Evolutionary conservation across 352 stramenopile species (phyloP).

Genomic region (Phytophthora palmivora): DNA sequence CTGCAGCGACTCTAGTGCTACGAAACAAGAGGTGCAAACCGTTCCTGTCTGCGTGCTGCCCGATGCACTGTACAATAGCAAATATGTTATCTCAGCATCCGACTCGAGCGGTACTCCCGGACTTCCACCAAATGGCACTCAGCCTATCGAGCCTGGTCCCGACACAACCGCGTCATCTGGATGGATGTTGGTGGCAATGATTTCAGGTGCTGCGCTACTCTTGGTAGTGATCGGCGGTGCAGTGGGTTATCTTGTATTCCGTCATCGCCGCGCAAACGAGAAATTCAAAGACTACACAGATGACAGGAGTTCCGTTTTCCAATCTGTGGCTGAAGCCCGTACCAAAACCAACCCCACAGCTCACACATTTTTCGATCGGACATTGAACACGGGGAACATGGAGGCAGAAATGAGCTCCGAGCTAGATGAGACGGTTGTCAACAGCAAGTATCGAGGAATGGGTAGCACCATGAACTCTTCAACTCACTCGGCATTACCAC

Average conservation of each 20-base stretch:
- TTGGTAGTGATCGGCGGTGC: slow-evolving; percentile 30
- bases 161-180: slow-evolving; percentile 13
- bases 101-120: background rate
- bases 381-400: slow-evolving; percentile 32
- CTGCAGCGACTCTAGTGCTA: slow-evolving; percentile 37
- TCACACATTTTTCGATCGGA: slow-evolving; percentile 28
- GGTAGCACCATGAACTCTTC: slow-evolving; percentile 23
- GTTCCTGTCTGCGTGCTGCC: slow-evolving; percentile 43
- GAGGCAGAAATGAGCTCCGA: slow-evolving; percentile 11
- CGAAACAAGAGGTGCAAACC: slow-evolving; percentile 21
- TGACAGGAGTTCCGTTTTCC: slow-evolving; percentile 25
- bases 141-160: background rate
- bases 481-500: slow-evolving; percentile 8
- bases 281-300: slow-evolving; percentile 30
- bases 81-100: slow-evolving; percentile 28
- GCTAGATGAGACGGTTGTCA: slow-evolving; percentile 25
- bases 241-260: slow-evolving; percentile 41
- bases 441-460: slow-evolving; percentile 22
- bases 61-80: slow-evolving; percentile 41
- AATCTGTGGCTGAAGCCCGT: slow-evolving; percentile 8
- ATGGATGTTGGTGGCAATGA: slow-evolving; percentile 54
- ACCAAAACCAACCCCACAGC: slow-evolving; percentile 13
- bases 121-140: slow-evolving; percentile 9
- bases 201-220: slow-evolving; percentile 36
- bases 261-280: slow-evolving; percentile 23